These are phyloP conservation scores for Dendrobium huoshanense DNA, from an alignment of 106 monocot species.

Conservation along the genomic window DNA sequence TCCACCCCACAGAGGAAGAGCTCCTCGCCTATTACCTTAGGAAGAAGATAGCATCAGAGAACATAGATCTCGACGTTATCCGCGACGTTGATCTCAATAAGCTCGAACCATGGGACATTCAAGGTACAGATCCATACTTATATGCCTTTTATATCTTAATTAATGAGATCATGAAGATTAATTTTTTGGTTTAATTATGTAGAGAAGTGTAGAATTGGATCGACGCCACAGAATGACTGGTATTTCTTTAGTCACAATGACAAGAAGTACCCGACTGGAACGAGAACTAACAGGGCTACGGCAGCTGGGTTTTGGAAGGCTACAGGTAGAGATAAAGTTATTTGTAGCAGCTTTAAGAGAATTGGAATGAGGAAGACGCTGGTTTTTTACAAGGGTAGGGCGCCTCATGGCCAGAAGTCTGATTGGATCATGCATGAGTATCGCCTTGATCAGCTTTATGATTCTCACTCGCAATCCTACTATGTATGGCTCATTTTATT, in stretches of 20 bases:
- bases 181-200: too few species aligned
- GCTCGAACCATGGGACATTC: conserved; percentile 97
- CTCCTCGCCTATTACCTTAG: conserved; percentile 79
- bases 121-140: conserved; percentile 31
- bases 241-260: conserved; percentile 99
- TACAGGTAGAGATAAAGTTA: conserved; percentile 90
- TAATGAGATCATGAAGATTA: too few species aligned
- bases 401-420: conserved; percentile 88
- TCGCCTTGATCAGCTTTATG: conserved; percentile 26
- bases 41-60: conserved; percentile 74
- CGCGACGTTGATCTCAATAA: conserved; percentile 90
- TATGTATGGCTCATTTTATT: conserved; percentile 7
- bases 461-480: conserved; percentile 4
- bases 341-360: conserved; percentile 50
- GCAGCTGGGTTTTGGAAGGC: conserved; percentile 99
- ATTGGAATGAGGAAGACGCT: conserved; percentile 98
- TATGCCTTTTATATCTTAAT: not conserved
- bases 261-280: conserved; percentile 96
- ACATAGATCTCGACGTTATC: conserved; percentile 85
- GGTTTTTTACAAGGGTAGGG: conserved; percentile 90
- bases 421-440: conserved; percentile 99
- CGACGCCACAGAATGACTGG: conserved; percentile 94
- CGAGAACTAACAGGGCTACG: conserved; percentile 85
- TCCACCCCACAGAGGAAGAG: conserved; percentile 95
- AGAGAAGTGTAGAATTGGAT: conserved; percentile 90